A percentile compares a stretch with the other conserved stretches of the same genome.
Evolutionary conservation across 805 yeast genomes (phyloP).

Genomic region (Yarrowia bubula): DNA sequence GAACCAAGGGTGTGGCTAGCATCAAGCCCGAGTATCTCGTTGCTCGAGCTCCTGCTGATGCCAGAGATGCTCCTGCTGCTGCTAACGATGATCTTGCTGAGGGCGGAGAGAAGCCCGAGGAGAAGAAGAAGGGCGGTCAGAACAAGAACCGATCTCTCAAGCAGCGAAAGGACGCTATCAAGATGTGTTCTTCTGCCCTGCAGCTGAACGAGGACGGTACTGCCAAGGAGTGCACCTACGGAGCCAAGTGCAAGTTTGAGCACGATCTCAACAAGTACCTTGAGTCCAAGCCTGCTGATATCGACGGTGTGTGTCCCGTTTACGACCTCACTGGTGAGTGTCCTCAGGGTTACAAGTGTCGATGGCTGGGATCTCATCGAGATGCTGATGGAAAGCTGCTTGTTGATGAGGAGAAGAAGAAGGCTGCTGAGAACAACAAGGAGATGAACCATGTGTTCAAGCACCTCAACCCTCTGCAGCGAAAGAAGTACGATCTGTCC

Average conservation of each 20-base stretch:
- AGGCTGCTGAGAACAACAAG: constrained; percentile 41
- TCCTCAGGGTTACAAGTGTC: constrained; percentile 88
- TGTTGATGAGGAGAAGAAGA: constrained; percentile 46
- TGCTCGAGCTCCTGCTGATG: constrained; percentile 29
- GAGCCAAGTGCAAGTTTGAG: constrained; percentile 66
- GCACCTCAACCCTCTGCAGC: constrained; percentile 45
- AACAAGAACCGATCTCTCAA: constrained; percentile 76
- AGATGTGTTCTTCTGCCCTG: constrained; percentile 56
- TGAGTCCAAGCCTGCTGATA: constrained; percentile 63
- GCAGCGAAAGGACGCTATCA: constrained; percentile 61
- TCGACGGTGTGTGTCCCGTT: constrained; percentile 82
- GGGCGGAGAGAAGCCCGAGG: constrained; percentile 42
- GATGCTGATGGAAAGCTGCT: constrained; percentile 42
- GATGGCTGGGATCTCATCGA: constrained; percentile 79
- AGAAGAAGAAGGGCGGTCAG: constrained; percentile 67
- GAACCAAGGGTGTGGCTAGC: constrained; percentile 66
- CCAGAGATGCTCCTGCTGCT: constrained; percentile 27
- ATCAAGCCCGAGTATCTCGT: constrained; percentile 70
- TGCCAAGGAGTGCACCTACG: constrained; percentile 49
- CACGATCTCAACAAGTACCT: constrained; percentile 74
- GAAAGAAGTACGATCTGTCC: constrained; percentile 59
- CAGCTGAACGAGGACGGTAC: constrained; percentile 27
- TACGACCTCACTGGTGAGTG: constrained; percentile 79
- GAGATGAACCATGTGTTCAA: constrained; percentile 64
- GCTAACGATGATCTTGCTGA: constrained; percentile 34